Evolutionary conservation across 2,329 filamentous ascomycete species (phyloP), one percentile per base, ranked within the genome.

Genomic region (Trichoderma sp.): DNA sequence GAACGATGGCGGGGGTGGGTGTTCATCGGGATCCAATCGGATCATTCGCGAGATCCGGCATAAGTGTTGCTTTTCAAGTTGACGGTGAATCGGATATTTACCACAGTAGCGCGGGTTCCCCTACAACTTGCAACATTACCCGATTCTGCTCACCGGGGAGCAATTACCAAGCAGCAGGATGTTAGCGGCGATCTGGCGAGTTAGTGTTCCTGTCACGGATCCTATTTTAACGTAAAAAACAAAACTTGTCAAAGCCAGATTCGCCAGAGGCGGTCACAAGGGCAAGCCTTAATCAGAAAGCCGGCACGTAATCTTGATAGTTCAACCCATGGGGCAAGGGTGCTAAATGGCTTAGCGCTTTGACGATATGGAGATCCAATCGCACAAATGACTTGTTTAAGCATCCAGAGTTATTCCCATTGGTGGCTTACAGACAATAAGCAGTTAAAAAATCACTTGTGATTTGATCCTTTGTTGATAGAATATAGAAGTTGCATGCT

Each of bases 121-220:
- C 15, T 43, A 43, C 36, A 43, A n/a, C n/a, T 61, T 20, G 36
- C 55, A 26, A 5, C 12, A 62, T 53, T 53, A 53, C 66, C 57
- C 66, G 26, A 53, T 62, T 62, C 39, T 26, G 28, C 66, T 69
- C 57, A 53, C 66, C 66, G 39, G 66, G 11, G 20, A 50, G 17
- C 59, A 69, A 69, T 69, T 62, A 69, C 55, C 57, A 69, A 69
- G 66, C 66, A 62, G 26, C 13, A 43, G 23, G 28, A 30, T 30
- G 55, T n/a, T 43, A 47, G 34, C 28, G 55, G 36, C 57, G 55
- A 23, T 32, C 26, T 59, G 36, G 26, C 11, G 53, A 17, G n/a
- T 28, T 47, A 34, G 36, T 61, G 12, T 61, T n/a, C 9, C 7
- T 50, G 12, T 12, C 32, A 30, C 17, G 11, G 28, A 3, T 34